Percentiles rank a stretch among this genome's conserved stretches.
Conservation (phyloP, 83 land plant species). For the Picea abies region DNA sequence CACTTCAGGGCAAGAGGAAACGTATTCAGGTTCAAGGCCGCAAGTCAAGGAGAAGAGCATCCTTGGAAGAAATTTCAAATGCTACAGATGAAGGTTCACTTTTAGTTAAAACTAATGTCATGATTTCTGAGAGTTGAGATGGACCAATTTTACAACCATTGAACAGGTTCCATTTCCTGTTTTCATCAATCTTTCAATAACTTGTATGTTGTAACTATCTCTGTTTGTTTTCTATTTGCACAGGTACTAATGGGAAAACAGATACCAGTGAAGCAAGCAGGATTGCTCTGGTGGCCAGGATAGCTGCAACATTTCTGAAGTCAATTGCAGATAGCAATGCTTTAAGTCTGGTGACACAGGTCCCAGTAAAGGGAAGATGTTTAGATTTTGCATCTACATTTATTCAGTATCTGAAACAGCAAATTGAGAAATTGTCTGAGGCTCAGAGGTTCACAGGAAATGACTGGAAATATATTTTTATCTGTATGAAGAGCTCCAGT, state of each 20-base stretch:
- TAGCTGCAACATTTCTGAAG: constrained; percentile 46
- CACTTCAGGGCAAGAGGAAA: not conserved
- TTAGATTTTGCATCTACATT: constrained; percentile 38
- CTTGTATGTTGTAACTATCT: not conserved
- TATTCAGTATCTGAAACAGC: constrained; percentile 24
- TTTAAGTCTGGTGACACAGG: not conserved
- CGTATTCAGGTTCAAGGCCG: not conserved
- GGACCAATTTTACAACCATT: not conserved
- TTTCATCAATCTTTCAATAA: constrained; percentile 8
- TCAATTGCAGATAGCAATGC: constrained; percentile 42
- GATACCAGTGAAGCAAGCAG: constrained; percentile 16
- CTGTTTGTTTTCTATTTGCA: not conserved
- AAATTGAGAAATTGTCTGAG: constrained; percentile 12
- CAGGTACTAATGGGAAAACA: not conserved
- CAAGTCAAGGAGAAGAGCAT: not conserved
- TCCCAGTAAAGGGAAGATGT: constrained; percentile 1
- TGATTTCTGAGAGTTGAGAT: no score
- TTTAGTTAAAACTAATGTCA: not conserved
- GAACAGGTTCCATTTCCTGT: not conserved
- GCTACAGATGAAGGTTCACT: not conserved
- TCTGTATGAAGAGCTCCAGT: constrained; percentile 45
- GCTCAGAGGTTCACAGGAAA: constrained; percentile 22
- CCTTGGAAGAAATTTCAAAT: constrained; percentile 9
- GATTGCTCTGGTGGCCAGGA: constrained; percentile 29
- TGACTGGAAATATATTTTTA: constrained; percentile 24